Conservation (phyloP, 805 yeast species). For the Candida pseudoglaebosa region DNA sequence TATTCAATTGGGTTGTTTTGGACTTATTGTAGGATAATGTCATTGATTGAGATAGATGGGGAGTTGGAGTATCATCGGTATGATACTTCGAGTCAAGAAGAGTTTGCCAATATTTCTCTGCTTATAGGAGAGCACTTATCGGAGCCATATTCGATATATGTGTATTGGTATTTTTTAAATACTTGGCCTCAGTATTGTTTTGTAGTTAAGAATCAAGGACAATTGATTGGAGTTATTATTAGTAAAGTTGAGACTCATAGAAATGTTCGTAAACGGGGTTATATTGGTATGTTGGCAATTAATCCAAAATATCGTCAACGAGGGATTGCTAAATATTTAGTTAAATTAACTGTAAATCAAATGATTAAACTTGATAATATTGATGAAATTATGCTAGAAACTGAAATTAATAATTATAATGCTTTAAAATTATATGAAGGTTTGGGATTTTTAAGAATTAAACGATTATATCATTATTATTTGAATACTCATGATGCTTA, state of each 20-base stretch:
- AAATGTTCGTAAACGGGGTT: constrained; percentile 72
- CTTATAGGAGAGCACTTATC: constrained; percentile 73
- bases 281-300: constrained; percentile 95
- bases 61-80: constrained; percentile 20
- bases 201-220: constrained; percentile 43
- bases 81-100: constrained; percentile 23
- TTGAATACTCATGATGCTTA: constrained; percentile 91
- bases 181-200: constrained; percentile 87
- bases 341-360: constrained; percentile 53
- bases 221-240: constrained; percentile 77
- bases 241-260: constrained; percentile 79
- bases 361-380: constrained; percentile 62
- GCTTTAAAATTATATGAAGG: constrained; percentile 70
- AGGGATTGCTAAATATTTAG: constrained; percentile 79
- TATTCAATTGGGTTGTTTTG: no score
- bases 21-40: no score
- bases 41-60: constrained; percentile 13
- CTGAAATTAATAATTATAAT: constrained; percentile 76
- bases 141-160: constrained; percentile 93
- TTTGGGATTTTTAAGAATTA: constrained; percentile 69
- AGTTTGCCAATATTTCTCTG: constrained; percentile 47
- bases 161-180: constrained; percentile 83
- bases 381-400: constrained; percentile 91
- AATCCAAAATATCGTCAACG: constrained; percentile 63
- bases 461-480: constrained; percentile 82